These are phyloP conservation scores for Trichosphaerium sp. DNA, from an alignment of 78 protist genomes.

Conservation along the genomic window DNA sequence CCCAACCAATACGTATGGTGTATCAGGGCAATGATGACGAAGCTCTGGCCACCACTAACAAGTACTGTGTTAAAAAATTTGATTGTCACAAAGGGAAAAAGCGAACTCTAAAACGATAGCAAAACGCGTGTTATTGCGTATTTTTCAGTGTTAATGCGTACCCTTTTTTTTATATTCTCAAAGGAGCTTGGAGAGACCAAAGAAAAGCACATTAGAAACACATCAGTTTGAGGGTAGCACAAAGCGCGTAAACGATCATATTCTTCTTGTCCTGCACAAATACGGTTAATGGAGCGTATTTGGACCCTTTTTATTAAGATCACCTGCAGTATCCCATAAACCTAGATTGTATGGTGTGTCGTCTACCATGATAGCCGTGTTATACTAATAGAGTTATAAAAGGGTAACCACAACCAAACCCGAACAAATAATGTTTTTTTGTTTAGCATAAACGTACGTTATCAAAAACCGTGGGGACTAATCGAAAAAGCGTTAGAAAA, in stretches of 20 bases:
- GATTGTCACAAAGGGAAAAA: too few species aligned
- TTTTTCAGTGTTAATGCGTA: neutral
- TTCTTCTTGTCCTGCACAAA: slow-evolving; percentile 79
- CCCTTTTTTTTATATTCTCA: slow-evolving; percentile 41
- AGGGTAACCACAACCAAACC: too few species aligned
- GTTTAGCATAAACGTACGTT: too few species aligned
- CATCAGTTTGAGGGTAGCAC: slow-evolving; percentile 61
- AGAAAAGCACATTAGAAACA: slow-evolving; percentile 61
- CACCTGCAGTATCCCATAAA: slow-evolving; percentile 82
- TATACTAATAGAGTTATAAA: too few species aligned
- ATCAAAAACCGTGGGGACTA: slow-evolving; percentile 37
- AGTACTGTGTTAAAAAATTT: too few species aligned
- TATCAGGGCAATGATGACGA: too few species aligned
- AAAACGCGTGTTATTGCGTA: neutral
- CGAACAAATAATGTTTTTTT: too few species aligned
- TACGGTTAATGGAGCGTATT: too few species aligned
- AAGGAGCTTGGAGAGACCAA: slow-evolving; percentile 46
- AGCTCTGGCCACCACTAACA: too few species aligned
- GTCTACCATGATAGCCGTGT: neutral
- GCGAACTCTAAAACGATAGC: neutral
- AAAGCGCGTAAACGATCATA: slow-evolving; percentile 74
- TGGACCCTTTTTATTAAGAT: too few species aligned
- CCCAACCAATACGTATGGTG: slow-evolving; percentile 65
- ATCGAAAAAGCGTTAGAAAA: slow-evolving; percentile 52
- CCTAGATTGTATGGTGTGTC: slow-evolving; percentile 21